Base-by-base conservation (phyloP, 352 stramenopile genomes). In the Globisporangium polare region DNA sequence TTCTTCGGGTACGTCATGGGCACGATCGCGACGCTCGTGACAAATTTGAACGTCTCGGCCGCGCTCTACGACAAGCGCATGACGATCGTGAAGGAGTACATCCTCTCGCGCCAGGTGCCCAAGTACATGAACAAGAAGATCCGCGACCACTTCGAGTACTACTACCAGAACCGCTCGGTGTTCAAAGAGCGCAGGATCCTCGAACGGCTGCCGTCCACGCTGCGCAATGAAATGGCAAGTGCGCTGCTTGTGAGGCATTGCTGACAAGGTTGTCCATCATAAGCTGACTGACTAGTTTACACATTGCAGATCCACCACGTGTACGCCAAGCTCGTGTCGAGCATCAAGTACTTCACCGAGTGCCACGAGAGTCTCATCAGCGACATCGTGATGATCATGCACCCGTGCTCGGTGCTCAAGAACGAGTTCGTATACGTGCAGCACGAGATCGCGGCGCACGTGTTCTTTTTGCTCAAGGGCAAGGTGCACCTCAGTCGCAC, bases 1-100 rank as follows among this genome's bases (percentile, higher is more conserved):
- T 93, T 93, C 66, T 95, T 95, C 67, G 86, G 86, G 15, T 95
- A 94, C 51, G 77, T 95, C 20, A 86, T 95, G 45, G 86, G 84
- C 7, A 94, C 84, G 31, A 94, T 95, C 68, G 88, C 82, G 10
- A 70, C 70, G 27, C 77, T 95, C 12, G 83, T 95, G 1, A 85
- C 85, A 6, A 95, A 95, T 59, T 65, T 95, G 12, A 72, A 95
- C 53, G 83, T 90, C 31, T 62, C 78, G 7, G 81, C 78, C 0
- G 75, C 82, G 10, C 77, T 89, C 7, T 90, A 92, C 50, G 81
- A 93, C 31, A 74, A 91, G 57, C 83, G 82, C 20, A 86, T 95
- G 79, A 89, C 77, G 18, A 69, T 77, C 13, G 73, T 95, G n/a
- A 93, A 94, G 59, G 86, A 95, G 60, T 95, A 94, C 54, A 88